Percentiles rank a stretch among this genome's conserved stretches.
Evolutionary conservation across 257 asterid species (phyloP).

Genomic region (Plantago elongata): DNA sequence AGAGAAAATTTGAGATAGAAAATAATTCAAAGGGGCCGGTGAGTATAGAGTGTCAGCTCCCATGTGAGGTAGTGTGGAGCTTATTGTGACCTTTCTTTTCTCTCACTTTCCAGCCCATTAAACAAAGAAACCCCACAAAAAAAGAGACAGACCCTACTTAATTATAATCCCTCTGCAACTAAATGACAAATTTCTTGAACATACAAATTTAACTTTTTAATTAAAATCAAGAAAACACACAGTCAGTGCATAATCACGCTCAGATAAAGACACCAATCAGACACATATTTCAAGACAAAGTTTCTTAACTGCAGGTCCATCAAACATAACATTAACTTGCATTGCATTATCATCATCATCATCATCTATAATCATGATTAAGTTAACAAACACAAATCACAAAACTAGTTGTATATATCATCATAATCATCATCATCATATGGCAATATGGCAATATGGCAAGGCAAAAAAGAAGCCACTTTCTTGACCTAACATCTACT

Average conservation of each 20-base stretch:
- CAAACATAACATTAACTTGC: neutral
- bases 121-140: neutral
- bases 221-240: slow-evolving; percentile 3
- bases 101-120: slow-evolving; percentile 8
- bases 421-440: neutral
- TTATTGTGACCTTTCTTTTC: slow-evolving; percentile 17
- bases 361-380: neutral
- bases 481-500: slow-evolving; percentile 25
- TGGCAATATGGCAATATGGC: too few species aligned
- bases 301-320: too few species aligned
- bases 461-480: slow-evolving; percentile 21
- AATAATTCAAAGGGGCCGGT: slow-evolving; percentile 24
- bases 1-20: too few species aligned
- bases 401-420: too few species aligned
- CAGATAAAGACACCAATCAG: slow-evolving; percentile 30
- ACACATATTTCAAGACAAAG: slow-evolving; percentile 17
- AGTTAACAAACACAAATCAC: slow-evolving; percentile 23
- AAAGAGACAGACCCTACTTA: slow-evolving; percentile 21
- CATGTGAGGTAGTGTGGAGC: slow-evolving; percentile 35
- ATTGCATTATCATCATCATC: slow-evolving; percentile 6
- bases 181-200: slow-evolving; percentile 31
- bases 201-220: neutral
- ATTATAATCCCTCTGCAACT: slow-evolving; percentile 23
- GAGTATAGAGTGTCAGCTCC: slow-evolving; percentile 35
- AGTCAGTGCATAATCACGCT: slow-evolving; percentile 25